These are phyloP conservation scores for Cunninghamia lanceolata DNA, from an alignment of 75 land plant species.

Conservation along the genomic window DNA sequence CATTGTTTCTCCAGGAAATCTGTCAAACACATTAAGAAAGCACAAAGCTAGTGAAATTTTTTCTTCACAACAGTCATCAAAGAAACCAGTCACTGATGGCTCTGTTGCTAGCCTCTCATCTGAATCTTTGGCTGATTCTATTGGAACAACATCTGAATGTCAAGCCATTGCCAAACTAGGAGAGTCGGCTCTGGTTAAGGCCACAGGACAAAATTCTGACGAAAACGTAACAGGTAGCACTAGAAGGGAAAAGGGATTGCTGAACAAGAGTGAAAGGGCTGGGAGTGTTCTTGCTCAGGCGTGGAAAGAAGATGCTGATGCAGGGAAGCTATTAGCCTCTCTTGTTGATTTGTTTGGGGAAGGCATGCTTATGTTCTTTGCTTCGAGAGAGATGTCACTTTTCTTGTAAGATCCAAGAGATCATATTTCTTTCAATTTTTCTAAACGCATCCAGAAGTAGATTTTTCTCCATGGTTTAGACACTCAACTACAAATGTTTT, in stretches of 20 bases:
- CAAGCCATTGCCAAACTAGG: neutral
- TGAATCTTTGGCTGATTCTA: constrained; percentile 18
- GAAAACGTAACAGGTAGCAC: constrained; percentile 12
- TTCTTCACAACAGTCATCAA: constrained; percentile 38
- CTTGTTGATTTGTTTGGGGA: constrained; percentile 74
- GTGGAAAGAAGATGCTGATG: constrained; percentile 79
- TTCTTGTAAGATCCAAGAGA: constrained; percentile 32
- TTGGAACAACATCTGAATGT: constrained; percentile 17
- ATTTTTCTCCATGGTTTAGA: neutral
- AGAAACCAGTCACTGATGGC: constrained; percentile 40
- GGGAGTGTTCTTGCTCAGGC: constrained; percentile 51
- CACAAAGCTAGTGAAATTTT: constrained; percentile 29
- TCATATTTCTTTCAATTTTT: neutral
- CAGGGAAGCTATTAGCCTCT: constrained; percentile 51
- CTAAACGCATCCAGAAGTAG: neutral
- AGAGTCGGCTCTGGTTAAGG: constrained; percentile 9
- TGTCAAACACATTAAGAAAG: constrained; percentile 26
- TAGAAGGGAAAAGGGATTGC: constrained; percentile 22
- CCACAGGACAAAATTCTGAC: constrained; percentile 18
- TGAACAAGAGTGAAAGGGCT: constrained; percentile 16
- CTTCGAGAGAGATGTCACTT: constrained; percentile 47
- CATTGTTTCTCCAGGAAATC: constrained; percentile 6
- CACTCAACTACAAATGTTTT: neutral
- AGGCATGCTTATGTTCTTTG: constrained; percentile 65
- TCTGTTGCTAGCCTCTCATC: constrained; percentile 5